phyloP scores from a whole-genome alignment of 83 land plant species.

The Thuja plicata region DNA sequence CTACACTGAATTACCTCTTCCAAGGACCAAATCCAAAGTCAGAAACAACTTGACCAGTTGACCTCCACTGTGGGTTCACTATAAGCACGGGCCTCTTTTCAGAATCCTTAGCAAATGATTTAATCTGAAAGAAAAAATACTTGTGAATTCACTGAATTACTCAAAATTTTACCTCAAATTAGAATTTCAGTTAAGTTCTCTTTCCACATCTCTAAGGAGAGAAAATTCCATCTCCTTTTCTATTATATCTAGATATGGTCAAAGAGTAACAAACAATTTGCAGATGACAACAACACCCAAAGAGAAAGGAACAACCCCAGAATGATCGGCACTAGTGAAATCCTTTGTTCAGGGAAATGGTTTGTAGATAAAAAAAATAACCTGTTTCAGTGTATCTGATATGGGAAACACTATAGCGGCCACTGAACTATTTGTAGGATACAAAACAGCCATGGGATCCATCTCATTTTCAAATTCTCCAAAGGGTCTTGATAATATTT shows the following conservation, averaged over 20 bases:
- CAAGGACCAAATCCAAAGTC: slow-evolving; percentile 68
- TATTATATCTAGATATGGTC: neutral
- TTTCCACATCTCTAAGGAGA: neutral
- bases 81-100: slow-evolving; percentile 38
- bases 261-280: neutral
- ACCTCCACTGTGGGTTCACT: slow-evolving; percentile 58
- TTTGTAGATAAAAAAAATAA: slow-evolving; percentile 14
- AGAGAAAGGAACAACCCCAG: slow-evolving; percentile 2
- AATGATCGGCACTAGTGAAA: neutral
- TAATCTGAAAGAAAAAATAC: slow-evolving; percentile 29
- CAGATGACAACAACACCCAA: neutral
- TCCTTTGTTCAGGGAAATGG: neutral
- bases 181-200: neutral
- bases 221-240: neutral
- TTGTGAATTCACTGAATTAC: neutral
- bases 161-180: neutral
- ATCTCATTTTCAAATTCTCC: slow-evolving; percentile 54
- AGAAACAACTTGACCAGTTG: slow-evolving; percentile 59
- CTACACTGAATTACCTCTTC: slow-evolving; percentile 37
- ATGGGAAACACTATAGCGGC: slow-evolving; percentile 61
- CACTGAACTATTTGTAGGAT: slow-evolving; percentile 48
- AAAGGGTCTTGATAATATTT: slow-evolving; percentile 33
- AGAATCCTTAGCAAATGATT: slow-evolving; percentile 37
- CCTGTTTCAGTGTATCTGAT: slow-evolving; percentile 57
- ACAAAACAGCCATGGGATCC: slow-evolving; percentile 54